Percentiles rank a stretch among this genome's conserved stretches.
Evolutionary conservation across 805 yeast genomes (phyloP).

Genomic region (Candida rishiriensis): DNA sequence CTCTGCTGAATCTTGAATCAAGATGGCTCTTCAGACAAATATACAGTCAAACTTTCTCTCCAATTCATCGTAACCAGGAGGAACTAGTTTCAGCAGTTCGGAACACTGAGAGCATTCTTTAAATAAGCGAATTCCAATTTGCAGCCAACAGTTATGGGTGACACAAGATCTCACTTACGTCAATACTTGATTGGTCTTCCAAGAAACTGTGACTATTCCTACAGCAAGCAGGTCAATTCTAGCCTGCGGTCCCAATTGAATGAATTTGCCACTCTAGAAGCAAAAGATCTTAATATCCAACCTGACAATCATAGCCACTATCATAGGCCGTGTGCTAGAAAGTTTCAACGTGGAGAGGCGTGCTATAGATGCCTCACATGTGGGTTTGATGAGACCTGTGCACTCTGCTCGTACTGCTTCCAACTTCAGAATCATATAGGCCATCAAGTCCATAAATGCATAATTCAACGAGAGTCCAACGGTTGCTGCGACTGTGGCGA

Average conservation of each 20-base stretch:
- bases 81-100: no score
- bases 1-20: no score
- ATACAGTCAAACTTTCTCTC: no score
- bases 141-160: no score
- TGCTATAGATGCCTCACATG: slow-evolving; percentile 73
- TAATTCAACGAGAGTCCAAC: slow-evolving; percentile 61
- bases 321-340: slow-evolving; percentile 68
- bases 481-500: slow-evolving; percentile 92
- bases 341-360: slow-evolving; percentile 74
- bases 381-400: slow-evolving; percentile 80
- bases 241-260: not conserved
- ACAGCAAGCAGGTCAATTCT: no score
- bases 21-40: no score
- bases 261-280: slow-evolving; percentile 8
- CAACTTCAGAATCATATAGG: slow-evolving; percentile 64
- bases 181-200: no score
- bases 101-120: no score
- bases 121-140: no score
- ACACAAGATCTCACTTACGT: no score
- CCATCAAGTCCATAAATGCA: slow-evolving; percentile 63
- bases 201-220: no score
- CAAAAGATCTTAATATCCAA: slow-evolving; percentile 18
- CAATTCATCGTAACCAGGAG: no score
- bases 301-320: slow-evolving; percentile 39
- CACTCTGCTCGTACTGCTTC: slow-evolving; percentile 74